Evolutionary conservation across 2,329 filamentous ascomycete species (phyloP).

Genomic region (Teratosphaeria viscida): DNA sequence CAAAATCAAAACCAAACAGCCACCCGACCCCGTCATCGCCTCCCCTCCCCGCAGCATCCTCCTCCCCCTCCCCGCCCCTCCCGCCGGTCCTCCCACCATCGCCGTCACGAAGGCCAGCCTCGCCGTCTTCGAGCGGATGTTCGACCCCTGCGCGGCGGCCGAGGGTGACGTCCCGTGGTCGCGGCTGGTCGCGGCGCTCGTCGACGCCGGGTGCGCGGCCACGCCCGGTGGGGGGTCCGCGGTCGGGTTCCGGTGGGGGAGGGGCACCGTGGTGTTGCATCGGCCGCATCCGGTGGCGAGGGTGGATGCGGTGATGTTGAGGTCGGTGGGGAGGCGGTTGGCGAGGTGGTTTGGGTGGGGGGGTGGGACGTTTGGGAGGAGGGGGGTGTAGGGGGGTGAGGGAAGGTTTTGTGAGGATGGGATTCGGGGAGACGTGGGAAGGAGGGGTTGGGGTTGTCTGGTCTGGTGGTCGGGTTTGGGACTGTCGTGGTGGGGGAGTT

Average conservation of each 20-base stretch:
- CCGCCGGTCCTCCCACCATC: neutral
- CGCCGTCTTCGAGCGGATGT: conserved; percentile 3
- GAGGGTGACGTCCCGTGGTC: conserved; percentile 1
- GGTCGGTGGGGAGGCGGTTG: conserved; percentile 18
- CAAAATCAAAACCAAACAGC: neutral
- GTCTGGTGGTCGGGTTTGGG: too few species aligned
- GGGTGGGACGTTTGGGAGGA: conserved; percentile 10
- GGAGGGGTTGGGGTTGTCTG: too few species aligned
- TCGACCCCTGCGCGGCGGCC: neutral
- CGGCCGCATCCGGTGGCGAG: conserved; percentile 5
- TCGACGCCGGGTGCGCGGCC: conserved; percentile 4
- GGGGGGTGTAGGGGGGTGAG: conserved; percentile 1
- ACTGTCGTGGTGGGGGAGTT: too few species aligned
- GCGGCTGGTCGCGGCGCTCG: conserved; percentile 3
- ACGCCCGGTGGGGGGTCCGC: conserved; percentile 2
- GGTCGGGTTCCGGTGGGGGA: neutral
- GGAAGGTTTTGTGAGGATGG: too few species aligned
- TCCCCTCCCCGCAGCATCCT: too few species aligned
- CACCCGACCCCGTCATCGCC: too few species aligned
- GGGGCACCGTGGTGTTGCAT: conserved; percentile 2
- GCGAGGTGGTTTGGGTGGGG: conserved; percentile 22
- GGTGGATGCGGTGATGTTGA: conserved; percentile 7
- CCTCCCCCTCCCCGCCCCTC: too few species aligned
- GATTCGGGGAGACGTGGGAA: too few species aligned
- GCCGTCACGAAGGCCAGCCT: neutral